Conservation (phyloP, 2,329 filamentous ascomycete genomes). For the Cadophora luteo-olivacea region DNA sequence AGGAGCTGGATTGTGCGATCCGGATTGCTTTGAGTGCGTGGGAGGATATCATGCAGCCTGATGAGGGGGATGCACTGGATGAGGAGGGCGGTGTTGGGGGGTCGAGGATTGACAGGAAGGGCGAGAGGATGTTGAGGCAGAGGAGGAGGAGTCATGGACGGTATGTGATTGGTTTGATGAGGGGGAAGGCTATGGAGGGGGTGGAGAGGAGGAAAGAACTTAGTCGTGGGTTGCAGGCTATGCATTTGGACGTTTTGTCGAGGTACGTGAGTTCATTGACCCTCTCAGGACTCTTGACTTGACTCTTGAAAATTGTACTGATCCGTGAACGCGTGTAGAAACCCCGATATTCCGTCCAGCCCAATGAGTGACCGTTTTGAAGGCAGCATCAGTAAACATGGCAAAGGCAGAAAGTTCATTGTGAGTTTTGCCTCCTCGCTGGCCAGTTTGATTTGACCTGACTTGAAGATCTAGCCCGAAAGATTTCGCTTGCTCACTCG, state of each 20-base stretch:
- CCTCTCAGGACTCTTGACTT: neutral
- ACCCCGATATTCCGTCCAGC: slow-evolving; percentile 15
- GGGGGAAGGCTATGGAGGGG: slow-evolving; percentile 30
- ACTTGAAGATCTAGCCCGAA: neutral
- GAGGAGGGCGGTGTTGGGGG: slow-evolving; percentile 10
- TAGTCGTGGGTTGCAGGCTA: slow-evolving; percentile 28
- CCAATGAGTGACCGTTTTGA: slow-evolving; percentile 16
- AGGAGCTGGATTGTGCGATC: slow-evolving; percentile 32
- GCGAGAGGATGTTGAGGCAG: slow-evolving; percentile 23
- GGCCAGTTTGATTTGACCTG: neutral
- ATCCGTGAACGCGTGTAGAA: slow-evolving; percentile 9
- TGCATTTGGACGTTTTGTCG: slow-evolving; percentile 28
- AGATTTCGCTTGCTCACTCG: slow-evolving; percentile 3
- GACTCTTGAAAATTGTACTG: neutral
- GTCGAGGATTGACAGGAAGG: slow-evolving; percentile 19
- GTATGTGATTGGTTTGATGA: slow-evolving; percentile 36
- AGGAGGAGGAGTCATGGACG: slow-evolving; percentile 31
- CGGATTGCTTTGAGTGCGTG: slow-evolving; percentile 32
- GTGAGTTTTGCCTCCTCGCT: neutral
- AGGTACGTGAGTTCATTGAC: slow-evolving; percentile 17
- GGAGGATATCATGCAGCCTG: slow-evolving; percentile 34
- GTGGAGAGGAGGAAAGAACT: slow-evolving; percentile 31
- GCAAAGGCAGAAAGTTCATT: neutral
- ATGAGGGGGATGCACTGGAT: slow-evolving; percentile 22
- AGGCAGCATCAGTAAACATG: slow-evolving; percentile 2